Evolutionary conservation across 208 protist genomes (phyloP), one percentile per base, ranked within the genome.

Genomic region (Leptomonas seymouri): DNA sequence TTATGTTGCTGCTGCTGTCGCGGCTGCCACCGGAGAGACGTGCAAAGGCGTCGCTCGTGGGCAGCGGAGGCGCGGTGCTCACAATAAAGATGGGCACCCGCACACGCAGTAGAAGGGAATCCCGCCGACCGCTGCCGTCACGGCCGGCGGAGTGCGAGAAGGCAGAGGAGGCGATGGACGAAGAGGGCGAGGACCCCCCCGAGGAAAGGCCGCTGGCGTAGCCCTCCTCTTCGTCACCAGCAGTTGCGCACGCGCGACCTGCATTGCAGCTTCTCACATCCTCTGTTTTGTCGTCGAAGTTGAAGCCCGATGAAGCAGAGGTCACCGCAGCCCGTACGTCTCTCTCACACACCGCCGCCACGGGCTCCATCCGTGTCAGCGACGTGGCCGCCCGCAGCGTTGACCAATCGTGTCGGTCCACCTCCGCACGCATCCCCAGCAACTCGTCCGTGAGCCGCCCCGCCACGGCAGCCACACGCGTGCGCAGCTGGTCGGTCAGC

Each of bases 401-500:
- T 2, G 71, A 27, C 61, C 61, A 76, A 46, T 69, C 63, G n/a
- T 76, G 71, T 27, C 71, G 54, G 20, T 48, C 27, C 55, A 63
- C 39, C 39, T 76, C 62, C 7, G 71, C 45, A 3, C 61, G 61
- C 62, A 57, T 65, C 51, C 71, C 62, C 34, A 76, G 48, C 15
- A 76, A 55, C 46, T 69, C 71, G 46, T 76, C 62, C 21, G 71
- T 69, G 34, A 76, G 71, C 11, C 55, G 71, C 23, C 64, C 62
- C 46, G 27, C 28, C 55, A 76, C 59, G 14, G 25, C 30, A 1
- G 36, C 23, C 20, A 21, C 11, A n/a, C 71, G 71, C 15, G 18
- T 20, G 30, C 55, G 71, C 46, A 76, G 48, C 30, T 39, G 45
- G 6, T 68, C 62, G 12, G 48, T 44, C 21, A 76, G 44, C 9